These are phyloP conservation scores for Sequoia sempervirens DNA, from an alignment of 75 land plant species.

Conservation along the genomic window DNA sequence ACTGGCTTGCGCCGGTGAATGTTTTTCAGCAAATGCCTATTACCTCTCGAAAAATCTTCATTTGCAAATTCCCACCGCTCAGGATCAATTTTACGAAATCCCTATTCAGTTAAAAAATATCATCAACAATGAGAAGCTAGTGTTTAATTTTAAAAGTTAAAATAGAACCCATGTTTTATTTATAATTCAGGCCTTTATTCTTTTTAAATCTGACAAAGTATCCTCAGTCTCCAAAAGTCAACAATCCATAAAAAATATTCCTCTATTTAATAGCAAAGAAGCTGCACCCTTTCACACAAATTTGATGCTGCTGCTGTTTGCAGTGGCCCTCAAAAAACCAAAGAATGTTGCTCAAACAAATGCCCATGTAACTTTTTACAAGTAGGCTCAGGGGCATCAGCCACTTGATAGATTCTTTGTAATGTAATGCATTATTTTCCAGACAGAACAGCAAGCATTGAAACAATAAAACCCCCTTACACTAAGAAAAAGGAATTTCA, in stretches of 20 bases:
- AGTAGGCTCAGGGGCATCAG: background rate
- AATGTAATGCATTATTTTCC: background rate
- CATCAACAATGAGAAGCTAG: background rate
- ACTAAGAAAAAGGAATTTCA: background rate
- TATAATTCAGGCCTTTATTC: background rate
- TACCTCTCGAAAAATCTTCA: conserved; percentile 34
- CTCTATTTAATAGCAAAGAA: background rate
- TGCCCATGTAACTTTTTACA: background rate
- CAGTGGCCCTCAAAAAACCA: background rate
- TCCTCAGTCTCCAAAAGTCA: background rate
- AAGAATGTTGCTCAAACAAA: background rate
- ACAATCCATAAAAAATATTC: background rate
- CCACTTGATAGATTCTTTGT: background rate
- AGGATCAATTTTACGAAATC: conserved; percentile 50
- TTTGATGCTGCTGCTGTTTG: background rate
- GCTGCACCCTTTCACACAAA: background rate
- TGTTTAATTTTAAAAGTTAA: background rate
- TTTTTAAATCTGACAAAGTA: background rate
- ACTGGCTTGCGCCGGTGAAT: conserved; percentile 74
- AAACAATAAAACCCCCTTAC: background rate
- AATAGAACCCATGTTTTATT: no score
- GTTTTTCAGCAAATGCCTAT: conserved; percentile 58
- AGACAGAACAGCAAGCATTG: background rate
- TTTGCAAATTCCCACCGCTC: conserved; percentile 59
- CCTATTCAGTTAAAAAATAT: conserved; percentile 20